Evolutionary conservation across 2,329 filamentous ascomycete genomes (phyloP).

Genomic region (Akanthomyces muscarius): DNA sequence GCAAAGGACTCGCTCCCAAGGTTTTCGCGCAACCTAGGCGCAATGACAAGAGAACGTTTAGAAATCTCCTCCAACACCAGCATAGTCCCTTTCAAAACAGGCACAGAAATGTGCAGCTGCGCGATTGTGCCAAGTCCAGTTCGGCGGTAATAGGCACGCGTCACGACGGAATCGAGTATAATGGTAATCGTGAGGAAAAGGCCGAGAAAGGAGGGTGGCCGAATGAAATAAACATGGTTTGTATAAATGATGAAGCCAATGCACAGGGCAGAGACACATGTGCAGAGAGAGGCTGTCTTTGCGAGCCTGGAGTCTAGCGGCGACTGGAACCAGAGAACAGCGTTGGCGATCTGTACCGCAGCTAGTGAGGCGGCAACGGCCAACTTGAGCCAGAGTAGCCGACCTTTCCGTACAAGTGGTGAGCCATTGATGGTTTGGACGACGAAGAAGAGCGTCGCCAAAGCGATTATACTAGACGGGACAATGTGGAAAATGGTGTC

Average conservation of each 20-base stretch:
- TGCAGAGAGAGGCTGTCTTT: conserved; percentile 25
- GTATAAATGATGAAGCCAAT: conserved; percentile 28
- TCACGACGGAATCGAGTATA: conserved; percentile 30
- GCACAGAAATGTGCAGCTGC: conserved; percentile 24
- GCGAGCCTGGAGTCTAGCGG: conserved; percentile 21
- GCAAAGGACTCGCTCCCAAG: conserved; percentile 22
- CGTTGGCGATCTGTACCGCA: conserved; percentile 23
- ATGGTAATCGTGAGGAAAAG: conserved; percentile 30
- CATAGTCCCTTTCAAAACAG: conserved; percentile 27
- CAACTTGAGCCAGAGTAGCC: conserved; percentile 24
- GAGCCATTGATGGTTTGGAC: background rate
- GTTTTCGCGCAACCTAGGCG: background rate
- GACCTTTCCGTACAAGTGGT: background rate
- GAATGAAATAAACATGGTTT: conserved; percentile 30
- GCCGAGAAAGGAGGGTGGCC: conserved; percentile 31
- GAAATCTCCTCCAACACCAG: conserved; percentile 28
- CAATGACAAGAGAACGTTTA: conserved; percentile 21
- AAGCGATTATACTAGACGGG: background rate
- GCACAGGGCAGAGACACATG: conserved; percentile 26
- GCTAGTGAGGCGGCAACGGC: background rate
- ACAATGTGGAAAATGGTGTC: background rate
- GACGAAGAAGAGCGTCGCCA: background rate
- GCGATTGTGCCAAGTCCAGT: conserved; percentile 23
- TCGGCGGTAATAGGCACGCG: conserved; percentile 32
- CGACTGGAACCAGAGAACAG: conserved; percentile 25